Base-by-base conservation (phyloP, 768 basidiomycete species). In the Trametes meyenii region DNA sequence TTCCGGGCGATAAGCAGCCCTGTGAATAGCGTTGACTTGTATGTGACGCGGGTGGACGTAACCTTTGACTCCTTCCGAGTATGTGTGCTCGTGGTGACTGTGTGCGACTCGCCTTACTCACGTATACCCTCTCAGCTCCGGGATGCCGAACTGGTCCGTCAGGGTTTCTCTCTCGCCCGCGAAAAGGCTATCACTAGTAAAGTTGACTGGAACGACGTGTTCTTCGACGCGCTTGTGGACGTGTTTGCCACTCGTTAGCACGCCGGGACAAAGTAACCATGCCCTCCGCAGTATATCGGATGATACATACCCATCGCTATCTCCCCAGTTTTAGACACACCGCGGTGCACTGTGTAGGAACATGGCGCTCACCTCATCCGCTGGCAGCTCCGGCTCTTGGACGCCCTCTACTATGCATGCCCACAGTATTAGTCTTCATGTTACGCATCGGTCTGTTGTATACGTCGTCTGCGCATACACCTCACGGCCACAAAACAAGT, bases 41-140 rank as follows among this genome's bases (percentile, higher is more conserved):
- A 76, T 61, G 66, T 75, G 19, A 64, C 72, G 13, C 73, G 75
- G 5, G 65, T 71, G 4, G 78, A 81, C 45, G 71, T 81, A 33
- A 77, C 74, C 7, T 81, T 81, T 50, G 73, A 76, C 43, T 64
- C 76, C 17, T 81, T 80, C 67, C 74, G 77, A 21, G 71, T 72
- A 46, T 19, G 70, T 65, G 3, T 14, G 2, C 21, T 26, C 23
- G 39, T 44, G 5, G 1, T 35, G 5, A 23, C 19, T 17, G 11
- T 55, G 24, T 16, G 26, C 39, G 23, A 17, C 12, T 42, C 19
- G 35, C 14, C 16, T 39, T 26, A 7, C 55, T 61, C 16, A 59
- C 59, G 6, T 2, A 16, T 5, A 17, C 36, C 19, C 23, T 23
- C 3, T 8, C 24, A 71, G 70, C 62, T 81, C 11, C 74, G 76